Evolutionary conservation across 768 basidiomycete species (phyloP), one percentile per base, ranked within the genome.

Genomic region (Tulasnella sp.): DNA sequence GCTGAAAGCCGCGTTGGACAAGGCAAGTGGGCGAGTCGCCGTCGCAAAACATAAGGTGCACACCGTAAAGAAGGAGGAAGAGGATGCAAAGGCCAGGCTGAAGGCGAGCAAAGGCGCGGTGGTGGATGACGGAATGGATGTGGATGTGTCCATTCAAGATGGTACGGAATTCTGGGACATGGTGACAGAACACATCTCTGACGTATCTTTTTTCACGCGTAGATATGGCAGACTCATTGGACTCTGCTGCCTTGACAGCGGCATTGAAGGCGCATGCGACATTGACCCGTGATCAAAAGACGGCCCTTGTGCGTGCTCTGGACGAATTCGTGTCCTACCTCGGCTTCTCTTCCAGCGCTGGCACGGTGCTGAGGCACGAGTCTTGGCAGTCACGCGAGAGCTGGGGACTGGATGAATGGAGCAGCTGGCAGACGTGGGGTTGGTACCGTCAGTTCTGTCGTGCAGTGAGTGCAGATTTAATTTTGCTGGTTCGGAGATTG

Each of bases 401-500:
- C 29, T 91, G 88, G 88, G 75, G 75, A 21, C 76, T 79, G 38
- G 79, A 81, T 25, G 83, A 86, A 56, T 93, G 91, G 91, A 78
- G 79, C 66, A 75, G 79, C 1, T 92, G 88, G 89, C 83, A 87
- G 72, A 87, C 84, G 0, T 91, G 87, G 85, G 83, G 86, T 1
- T 93, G 91, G 91, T 92, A 87, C 65, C 75, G 86, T 61, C 88
- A 94, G 65, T 92, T 91, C 73, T 87, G 86, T 70, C 76, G 89
- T 66, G 76, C 73, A 69, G 91, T 92, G 55, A 63, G 87, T 73
- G 11, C 41, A 22, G 55, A 30, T 30, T 54, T 31, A 9, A 22
- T 4, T 46, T 7, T 29, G 43, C 15, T 34, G 15, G 24, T 22
- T 24, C 30, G 11, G 12, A 38, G 31, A 2, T 15, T 60, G 17